phyloP scores from a whole-genome alignment of 139 green algal species.

The Chlorella sp. region DNA sequence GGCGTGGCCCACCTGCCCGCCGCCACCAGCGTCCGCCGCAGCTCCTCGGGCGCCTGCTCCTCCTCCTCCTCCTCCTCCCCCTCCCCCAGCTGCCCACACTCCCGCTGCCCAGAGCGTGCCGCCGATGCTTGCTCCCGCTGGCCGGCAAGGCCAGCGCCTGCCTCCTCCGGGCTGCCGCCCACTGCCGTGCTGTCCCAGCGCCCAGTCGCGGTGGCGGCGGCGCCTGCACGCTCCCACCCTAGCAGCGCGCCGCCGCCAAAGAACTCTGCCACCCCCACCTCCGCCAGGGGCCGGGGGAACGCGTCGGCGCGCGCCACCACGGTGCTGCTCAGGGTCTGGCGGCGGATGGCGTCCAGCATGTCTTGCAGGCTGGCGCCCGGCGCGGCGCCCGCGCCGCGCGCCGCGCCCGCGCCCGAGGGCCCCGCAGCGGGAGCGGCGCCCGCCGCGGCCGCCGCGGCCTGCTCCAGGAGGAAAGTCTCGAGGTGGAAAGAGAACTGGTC shows the following conservation, averaged over 20 bases:
- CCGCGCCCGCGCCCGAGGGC: not conserved
- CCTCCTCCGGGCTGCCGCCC: not conserved
- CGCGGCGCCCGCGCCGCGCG: too few relatives aligned
- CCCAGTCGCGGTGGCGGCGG: not conserved
- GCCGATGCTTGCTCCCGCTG: too few relatives aligned
- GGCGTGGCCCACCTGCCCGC: too few relatives aligned
- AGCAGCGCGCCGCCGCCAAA: not conserved
- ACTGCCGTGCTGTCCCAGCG: not conserved
- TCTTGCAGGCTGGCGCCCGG: constrained; percentile 5
- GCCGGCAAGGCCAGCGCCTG: not conserved
- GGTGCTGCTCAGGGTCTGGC: constrained; percentile 6
- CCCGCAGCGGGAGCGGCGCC: not conserved
- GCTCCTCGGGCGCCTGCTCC: too few relatives aligned
- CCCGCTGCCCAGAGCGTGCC: not conserved
- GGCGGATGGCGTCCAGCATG: not conserved
- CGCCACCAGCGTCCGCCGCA: too few relatives aligned
- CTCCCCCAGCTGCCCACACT: not conserved
- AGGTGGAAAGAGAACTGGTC: constrained; percentile 35
- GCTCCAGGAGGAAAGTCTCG: constrained; percentile 4
- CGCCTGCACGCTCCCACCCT: not conserved
- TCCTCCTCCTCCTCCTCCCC: not conserved
- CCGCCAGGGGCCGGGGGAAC: not conserved
- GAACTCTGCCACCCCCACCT: not conserved
- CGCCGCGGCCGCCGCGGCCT: not conserved
- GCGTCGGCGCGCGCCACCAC: constrained; percentile 10